Evolutionary conservation across 2,329 filamentous ascomycete genomes (phyloP).

Genomic region (Teratosphaeria nubilosa): DNA sequence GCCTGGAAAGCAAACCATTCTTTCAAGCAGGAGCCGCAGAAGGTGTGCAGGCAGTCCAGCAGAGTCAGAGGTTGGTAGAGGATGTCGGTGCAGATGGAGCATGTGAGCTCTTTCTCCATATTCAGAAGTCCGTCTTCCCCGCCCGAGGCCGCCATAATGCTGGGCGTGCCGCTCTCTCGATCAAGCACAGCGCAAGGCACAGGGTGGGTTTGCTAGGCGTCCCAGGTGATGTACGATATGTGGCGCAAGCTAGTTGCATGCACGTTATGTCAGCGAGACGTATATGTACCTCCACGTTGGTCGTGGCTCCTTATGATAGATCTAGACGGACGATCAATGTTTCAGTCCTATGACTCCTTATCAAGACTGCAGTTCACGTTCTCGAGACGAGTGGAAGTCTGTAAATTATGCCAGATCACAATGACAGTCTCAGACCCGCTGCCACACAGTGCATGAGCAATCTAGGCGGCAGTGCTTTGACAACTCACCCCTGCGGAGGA

Average conservation of each 20-base stretch:
- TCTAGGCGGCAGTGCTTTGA: background rate
- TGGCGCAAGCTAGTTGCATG: constrained; percentile 1
- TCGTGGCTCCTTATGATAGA: background rate
- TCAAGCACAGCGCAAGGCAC: background rate
- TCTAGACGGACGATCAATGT: background rate
- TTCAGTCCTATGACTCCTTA: too few relatives aligned
- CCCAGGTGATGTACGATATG: background rate
- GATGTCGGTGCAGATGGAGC: constrained; percentile 73
- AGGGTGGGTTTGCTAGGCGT: background rate
- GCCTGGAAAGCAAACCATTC: constrained; percentile 89
- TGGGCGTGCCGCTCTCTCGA: background rate
- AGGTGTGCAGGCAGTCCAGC: constrained; percentile 49
- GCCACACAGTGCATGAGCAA: background rate
- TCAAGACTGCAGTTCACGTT: background rate
- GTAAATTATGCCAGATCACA: background rate
- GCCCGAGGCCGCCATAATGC: constrained; percentile 3
- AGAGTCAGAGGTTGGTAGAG: constrained; percentile 31
- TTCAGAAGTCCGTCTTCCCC: constrained; percentile 35
- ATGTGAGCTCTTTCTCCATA: constrained; percentile 63
- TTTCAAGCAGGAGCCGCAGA: constrained; percentile 88
- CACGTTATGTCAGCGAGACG: constrained; percentile 1
- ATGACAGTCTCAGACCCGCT: background rate
- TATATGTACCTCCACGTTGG: background rate
- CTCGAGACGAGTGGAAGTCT: background rate
- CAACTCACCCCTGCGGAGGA: background rate